Conservation (phyloP, 2,329 filamentous ascomycete genomes). For the Sarocladiaceae sp. region DNA sequence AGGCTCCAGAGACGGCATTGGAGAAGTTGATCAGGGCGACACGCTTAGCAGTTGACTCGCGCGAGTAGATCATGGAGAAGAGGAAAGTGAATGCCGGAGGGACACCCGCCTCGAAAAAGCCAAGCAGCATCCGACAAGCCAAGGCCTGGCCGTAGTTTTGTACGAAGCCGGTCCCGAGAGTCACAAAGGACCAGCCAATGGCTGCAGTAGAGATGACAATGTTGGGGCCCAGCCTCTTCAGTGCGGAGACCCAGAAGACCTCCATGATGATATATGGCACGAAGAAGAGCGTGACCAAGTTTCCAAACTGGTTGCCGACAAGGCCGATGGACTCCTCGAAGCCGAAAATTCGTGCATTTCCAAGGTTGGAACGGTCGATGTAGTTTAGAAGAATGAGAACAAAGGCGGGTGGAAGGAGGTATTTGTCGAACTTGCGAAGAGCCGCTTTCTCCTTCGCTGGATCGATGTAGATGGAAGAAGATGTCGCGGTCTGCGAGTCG, state of each 20-base stretch:
- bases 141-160: slow-evolving; percentile 17
- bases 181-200: slow-evolving; percentile 20
- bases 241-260: slow-evolving; percentile 25
- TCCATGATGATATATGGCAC: slow-evolving; percentile 50
- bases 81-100: slow-evolving; percentile 23
- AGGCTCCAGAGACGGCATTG: slow-evolving; percentile 23
- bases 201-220: slow-evolving; percentile 17
- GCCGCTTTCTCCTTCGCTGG: slow-evolving; percentile 2
- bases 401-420: slow-evolving; percentile 8
- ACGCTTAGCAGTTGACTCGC: slow-evolving; percentile 26
- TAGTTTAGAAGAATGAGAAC: slow-evolving; percentile 31
- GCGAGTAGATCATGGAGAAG: slow-evolving; percentile 27
- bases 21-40: slow-evolving; percentile 24
- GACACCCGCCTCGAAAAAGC: slow-evolving; percentile 22
- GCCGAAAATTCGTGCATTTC: slow-evolving; percentile 30
- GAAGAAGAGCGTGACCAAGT: slow-evolving; percentile 53
- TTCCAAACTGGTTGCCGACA: slow-evolving; percentile 57
- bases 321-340: slow-evolving; percentile 47
- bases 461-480: slow-evolving; percentile 9
- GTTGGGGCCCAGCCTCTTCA: slow-evolving; percentile 19
- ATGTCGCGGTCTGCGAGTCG: neutral
- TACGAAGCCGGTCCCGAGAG: slow-evolving; percentile 19
- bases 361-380: slow-evolving; percentile 44
- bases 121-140: slow-evolving; percentile 20
- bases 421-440: slow-evolving; percentile 9